Conservation (phyloP, 306 rosid genomes). For the Casuarina glauca region DNA sequence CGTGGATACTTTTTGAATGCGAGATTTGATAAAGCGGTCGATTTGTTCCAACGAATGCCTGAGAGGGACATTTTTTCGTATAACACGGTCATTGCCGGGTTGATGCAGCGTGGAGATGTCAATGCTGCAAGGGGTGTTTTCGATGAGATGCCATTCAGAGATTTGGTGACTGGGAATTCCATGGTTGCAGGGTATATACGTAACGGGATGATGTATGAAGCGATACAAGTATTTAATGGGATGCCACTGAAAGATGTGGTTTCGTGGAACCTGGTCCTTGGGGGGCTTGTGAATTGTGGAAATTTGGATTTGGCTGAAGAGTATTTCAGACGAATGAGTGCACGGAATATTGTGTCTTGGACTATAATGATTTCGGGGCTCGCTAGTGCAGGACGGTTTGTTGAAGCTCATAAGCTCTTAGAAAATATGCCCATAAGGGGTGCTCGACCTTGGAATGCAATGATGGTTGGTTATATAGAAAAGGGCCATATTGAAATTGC, state of each 20-base stretch:
- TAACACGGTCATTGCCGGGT: constrained; percentile 51
- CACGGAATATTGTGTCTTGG: constrained; percentile 50
- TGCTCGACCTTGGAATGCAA: constrained; percentile 49
- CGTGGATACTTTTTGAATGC: constrained; percentile 43
- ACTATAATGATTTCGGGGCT: constrained; percentile 49
- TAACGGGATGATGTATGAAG: constrained; percentile 41
- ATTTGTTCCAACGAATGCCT: constrained; percentile 35
- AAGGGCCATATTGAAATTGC: constrained; percentile 37
- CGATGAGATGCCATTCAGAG: constrained; percentile 38
- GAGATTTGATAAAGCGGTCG: constrained; percentile 17
- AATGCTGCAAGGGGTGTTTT: constrained; percentile 40
- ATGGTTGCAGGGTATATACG: constrained; percentile 51
- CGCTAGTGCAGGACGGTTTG: constrained; percentile 32
- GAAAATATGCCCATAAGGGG: constrained; percentile 46
- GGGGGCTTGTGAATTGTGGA: constrained; percentile 48
- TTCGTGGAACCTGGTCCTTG: constrained; percentile 57
- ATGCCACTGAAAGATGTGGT: constrained; percentile 47
- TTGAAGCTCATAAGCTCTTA: constrained; percentile 42
- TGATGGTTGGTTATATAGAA: constrained; percentile 44
- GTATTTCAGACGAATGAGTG: constrained; percentile 37
- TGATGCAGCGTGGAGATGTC: constrained; percentile 54
- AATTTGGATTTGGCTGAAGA: constrained; percentile 37
- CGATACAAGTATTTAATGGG: constrained; percentile 36
- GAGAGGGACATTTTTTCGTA: constrained; percentile 41
- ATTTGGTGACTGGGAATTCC: constrained; percentile 53